Conservation (phyloP, 176 grass and related monocot species). For the Lolium multiflorum region DNA sequence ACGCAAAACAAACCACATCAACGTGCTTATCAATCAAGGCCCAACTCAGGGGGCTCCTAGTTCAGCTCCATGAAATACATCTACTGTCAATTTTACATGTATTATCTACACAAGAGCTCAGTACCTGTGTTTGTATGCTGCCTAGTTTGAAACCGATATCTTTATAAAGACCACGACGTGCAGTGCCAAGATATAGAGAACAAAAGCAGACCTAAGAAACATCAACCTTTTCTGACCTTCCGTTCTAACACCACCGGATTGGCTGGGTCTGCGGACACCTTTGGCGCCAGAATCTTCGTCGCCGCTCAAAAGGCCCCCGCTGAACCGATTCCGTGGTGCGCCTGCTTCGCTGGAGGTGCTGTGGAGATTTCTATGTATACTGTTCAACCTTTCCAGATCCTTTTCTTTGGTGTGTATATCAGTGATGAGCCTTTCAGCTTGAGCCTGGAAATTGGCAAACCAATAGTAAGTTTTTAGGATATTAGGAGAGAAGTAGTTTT, state of each 20-base stretch:
- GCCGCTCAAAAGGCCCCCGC: slow-evolving; percentile 38
- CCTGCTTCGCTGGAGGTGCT: slow-evolving; percentile 47
- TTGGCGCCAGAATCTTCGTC: slow-evolving; percentile 54
- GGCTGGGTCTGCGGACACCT: slow-evolving; percentile 41
- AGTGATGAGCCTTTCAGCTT: slow-evolving; percentile 73
- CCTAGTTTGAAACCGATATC: slow-evolving; percentile 72
- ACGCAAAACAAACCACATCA: background rate
- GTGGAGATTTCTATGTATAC: slow-evolving; percentile 46
- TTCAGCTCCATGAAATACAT: slow-evolving; percentile 7
- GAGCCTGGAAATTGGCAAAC: slow-evolving; percentile 51
- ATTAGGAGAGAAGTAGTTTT: background rate
- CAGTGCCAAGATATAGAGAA: slow-evolving; percentile 87
- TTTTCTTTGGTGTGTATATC: slow-evolving; percentile 80
- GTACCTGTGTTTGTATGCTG: background rate
- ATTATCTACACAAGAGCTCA: slow-evolving; percentile 37
- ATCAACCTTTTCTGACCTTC: slow-evolving; percentile 72
- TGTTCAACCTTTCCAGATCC: slow-evolving; percentile 77
- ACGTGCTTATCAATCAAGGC: background rate
- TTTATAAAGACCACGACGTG: slow-evolving; percentile 87
- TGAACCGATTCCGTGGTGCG: slow-evolving; percentile 52
- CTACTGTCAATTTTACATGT: background rate
- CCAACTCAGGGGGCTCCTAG: background rate
- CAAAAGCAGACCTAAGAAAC: slow-evolving; percentile 81
- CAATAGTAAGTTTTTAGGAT: background rate
- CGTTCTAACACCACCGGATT: slow-evolving; percentile 44